phyloP scores from a whole-genome alignment of 768 basidiomycete species.

The Asterophora lycoperdoides region DNA sequence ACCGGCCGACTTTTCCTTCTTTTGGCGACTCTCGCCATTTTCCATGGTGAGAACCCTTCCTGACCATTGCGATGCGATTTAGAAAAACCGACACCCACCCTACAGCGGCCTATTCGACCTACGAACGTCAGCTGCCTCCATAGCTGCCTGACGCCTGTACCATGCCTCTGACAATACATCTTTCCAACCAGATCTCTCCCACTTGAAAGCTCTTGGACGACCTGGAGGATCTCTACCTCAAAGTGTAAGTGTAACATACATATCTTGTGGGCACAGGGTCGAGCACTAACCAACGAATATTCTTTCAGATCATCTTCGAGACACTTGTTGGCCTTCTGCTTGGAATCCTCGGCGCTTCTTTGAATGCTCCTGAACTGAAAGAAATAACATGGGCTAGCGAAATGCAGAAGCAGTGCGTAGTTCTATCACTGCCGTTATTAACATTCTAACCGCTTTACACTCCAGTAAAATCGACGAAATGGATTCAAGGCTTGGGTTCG shows the following conservation, averaged over 20 bases:
- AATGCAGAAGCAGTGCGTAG: slow-evolving; percentile 71
- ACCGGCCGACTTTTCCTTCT: slow-evolving; percentile 43
- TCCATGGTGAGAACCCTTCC: slow-evolving; percentile 46
- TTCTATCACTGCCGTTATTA: neutral
- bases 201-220: slow-evolving; percentile 68
- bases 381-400: slow-evolving; percentile 89
- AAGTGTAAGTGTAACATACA: slow-evolving; percentile 42
- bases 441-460: slow-evolving; percentile 6
- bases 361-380: slow-evolving; percentile 63
- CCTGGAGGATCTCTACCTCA: slow-evolving; percentile 64
- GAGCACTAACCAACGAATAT: neutral
- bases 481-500: slow-evolving; percentile 64
- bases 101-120: slow-evolving; percentile 74
- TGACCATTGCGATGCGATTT: slow-evolving; percentile 1
- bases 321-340: slow-evolving; percentile 58
- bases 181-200: slow-evolving; percentile 58
- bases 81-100: slow-evolving; percentile 6
- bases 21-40: slow-evolving; percentile 41
- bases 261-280: too few species aligned
- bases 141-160: neutral
- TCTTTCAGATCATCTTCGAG: slow-evolving; percentile 60
- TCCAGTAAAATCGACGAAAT: slow-evolving; percentile 70
- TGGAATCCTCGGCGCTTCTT: slow-evolving; percentile 69
- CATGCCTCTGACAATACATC: slow-evolving; percentile 1
- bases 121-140: slow-evolving; percentile 55